Evolutionary conservation across 2,329 filamentous ascomycete species (phyloP), one percentile per base, ranked within the genome.

Genomic region (Massarina eburnea): DNA sequence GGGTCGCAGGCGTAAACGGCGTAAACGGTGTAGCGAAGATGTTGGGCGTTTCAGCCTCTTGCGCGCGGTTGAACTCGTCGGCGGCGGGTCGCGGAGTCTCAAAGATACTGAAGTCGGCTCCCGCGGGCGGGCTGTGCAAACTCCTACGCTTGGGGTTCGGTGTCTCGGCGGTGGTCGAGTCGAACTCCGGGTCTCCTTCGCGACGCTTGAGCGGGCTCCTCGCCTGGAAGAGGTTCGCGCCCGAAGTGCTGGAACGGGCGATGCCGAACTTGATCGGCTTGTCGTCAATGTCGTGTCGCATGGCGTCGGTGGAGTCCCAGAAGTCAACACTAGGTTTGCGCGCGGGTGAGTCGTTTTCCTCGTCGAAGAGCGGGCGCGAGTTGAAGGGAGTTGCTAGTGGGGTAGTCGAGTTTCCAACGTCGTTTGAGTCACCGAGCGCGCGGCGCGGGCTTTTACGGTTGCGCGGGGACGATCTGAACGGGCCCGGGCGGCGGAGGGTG

Each of bases 191-290:
- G 41, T 86, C 86, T 34, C 88, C 86, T 73, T 97, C 92, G 64
- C 87, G 92, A 59, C 94, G 85, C 78, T 97, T 96, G 58, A 97
- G 75, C 4, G 92, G 91, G 66, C 92, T 96, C n/a, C n/a, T n/a
- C 5, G 86, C 84, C 49, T 84, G 83, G 72, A 37, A 76, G 71
- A 40, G 74, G 58, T 54, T 77, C 73, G 55, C 72, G 71, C 62
- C 77, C 71, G 39, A 66, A 49, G 48, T 67, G 57, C 67, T 74
- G 60, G 58, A 54, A 49, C 66, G 60, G 48, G 61, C 59, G 58
- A 77, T 74, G 53, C 74, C 74, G 59, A 74, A 74, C 58, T 75
- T 75, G 58, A 74, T 75, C 12, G 74, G 72, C 30, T 71, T 71
- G 55, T 75, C 70, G 55, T 72, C 64, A 34, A 71, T 58, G 40